Percentiles rank a stretch among this genome's conserved stretches.
Conservation (phyloP, 768 basidiomycete genomes). For the Boletus vinaceobasis region DNA sequence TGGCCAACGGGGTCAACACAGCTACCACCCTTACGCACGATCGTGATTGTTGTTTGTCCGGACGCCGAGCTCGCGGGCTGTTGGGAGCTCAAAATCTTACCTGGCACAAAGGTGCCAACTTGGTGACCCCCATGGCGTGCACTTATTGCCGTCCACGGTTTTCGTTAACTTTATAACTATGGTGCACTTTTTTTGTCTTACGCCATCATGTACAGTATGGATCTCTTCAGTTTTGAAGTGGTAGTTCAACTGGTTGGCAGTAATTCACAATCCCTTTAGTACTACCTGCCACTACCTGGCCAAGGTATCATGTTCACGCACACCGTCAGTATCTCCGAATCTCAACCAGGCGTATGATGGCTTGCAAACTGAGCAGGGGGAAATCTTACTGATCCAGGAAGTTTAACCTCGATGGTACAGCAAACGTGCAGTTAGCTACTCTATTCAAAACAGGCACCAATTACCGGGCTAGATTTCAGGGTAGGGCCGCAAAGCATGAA, state of each 20-base stretch:
- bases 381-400: too few relatives aligned
- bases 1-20: constrained; percentile 69
- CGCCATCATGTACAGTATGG: constrained; percentile 3
- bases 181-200: not conserved
- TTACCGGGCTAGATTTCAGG: too few relatives aligned
- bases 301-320: too few relatives aligned
- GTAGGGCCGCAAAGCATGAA: too few relatives aligned
- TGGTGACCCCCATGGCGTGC: constrained; percentile 2
- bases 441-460: too few relatives aligned
- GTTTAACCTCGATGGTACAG: not conserved
- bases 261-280: not conserved
- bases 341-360: too few relatives aligned
- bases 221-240: not conserved
- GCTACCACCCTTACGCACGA: constrained; percentile 82
- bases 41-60: constrained; percentile 28
- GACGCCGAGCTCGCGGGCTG: not conserved
- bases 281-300: too few relatives aligned
- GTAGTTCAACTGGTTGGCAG: not conserved
- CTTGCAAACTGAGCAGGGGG: too few relatives aligned
- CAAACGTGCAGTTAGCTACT: too few relatives aligned
- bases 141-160: constrained; percentile 2
- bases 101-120: constrained; percentile 1
- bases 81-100: constrained; percentile 13
- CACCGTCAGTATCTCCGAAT: too few relatives aligned
- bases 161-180: constrained; percentile 19